Percentiles rank a stretch among this genome's conserved stretches.
Conservation (phyloP, 23 red algal species). For the Agarophyton chilense region DNA sequence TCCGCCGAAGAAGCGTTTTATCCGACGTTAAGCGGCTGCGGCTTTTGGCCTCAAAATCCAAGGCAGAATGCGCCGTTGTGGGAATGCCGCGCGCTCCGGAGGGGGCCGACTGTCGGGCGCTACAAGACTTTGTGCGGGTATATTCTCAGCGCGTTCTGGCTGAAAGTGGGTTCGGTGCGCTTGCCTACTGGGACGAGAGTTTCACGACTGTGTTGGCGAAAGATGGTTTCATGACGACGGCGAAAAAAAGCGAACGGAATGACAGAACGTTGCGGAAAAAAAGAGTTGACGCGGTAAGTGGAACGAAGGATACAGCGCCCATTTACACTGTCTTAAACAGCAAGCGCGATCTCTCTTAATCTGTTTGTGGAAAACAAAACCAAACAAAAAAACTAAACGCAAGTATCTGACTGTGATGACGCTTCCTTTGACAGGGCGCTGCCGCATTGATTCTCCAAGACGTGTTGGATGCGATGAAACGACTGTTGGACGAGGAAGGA, state of each 20-base stretch:
- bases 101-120: neutral
- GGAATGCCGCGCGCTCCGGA: conserved; percentile 40
- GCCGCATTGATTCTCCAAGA: conserved; percentile 70
- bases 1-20: conserved; percentile 7
- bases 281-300: conserved; percentile 46
- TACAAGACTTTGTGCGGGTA: conserved; percentile 25
- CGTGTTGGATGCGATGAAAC: conserved; percentile 51
- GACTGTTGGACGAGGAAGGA: neutral
- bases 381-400: no score
- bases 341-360: neutral
- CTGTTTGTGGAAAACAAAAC: neutral
- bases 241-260: conserved; percentile 41
- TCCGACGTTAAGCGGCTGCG: neutral
- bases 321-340: neutral
- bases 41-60: neutral
- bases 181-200: conserved; percentile 58
- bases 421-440: conserved; percentile 16
- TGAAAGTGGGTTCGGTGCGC: conserved; percentile 32
- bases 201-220: conserved; percentile 45
- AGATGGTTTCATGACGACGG: conserved; percentile 14
- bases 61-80: conserved; percentile 28
- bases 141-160: conserved; percentile 34
- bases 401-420: neutral
- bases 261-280: conserved; percentile 6
- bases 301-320: no score